Evolutionary conservation across 192 early-diverging fungal genomes (phyloP).

Genomic region (Backusella circina): DNA sequence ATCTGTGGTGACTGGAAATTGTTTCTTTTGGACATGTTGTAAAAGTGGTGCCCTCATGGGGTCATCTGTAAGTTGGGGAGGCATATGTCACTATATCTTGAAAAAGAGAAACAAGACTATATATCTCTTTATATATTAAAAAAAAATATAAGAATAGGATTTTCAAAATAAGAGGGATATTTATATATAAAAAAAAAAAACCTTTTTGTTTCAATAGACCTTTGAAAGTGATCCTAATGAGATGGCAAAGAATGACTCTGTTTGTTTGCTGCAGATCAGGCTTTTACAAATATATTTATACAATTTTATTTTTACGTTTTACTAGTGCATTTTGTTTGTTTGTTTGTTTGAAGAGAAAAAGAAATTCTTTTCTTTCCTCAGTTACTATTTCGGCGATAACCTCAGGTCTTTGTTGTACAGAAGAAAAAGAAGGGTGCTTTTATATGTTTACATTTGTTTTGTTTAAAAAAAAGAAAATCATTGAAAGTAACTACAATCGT

Average conservation of each 20-base stretch:
- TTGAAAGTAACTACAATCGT: neutral
- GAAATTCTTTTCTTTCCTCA: neutral
- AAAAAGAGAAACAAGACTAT: neutral
- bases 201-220: neutral
- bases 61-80: neutral
- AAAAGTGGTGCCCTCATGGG: slow-evolving; percentile 1
- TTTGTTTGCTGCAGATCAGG: slow-evolving; percentile 6
- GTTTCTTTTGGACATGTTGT: slow-evolving; percentile 1
- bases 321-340: neutral
- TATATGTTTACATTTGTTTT: neutral
- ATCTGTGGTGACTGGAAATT: neutral
- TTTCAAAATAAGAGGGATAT: neutral
- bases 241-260: slow-evolving; percentile 6
- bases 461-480: neutral
- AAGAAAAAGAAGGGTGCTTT: neutral
- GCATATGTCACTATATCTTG: slow-evolving; percentile 1
- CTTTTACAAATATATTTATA: neutral
- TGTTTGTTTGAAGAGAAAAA: slow-evolving; percentile 1
- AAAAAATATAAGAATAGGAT: neutral
- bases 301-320: slow-evolving; percentile 2
- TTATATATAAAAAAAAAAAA: neutral
- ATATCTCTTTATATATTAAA: neutral
- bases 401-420: neutral
- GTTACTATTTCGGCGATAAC: neutral
- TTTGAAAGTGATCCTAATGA: neutral